Base-by-base conservation (phyloP, 805 yeast species). In the Candida germanica region DNA sequence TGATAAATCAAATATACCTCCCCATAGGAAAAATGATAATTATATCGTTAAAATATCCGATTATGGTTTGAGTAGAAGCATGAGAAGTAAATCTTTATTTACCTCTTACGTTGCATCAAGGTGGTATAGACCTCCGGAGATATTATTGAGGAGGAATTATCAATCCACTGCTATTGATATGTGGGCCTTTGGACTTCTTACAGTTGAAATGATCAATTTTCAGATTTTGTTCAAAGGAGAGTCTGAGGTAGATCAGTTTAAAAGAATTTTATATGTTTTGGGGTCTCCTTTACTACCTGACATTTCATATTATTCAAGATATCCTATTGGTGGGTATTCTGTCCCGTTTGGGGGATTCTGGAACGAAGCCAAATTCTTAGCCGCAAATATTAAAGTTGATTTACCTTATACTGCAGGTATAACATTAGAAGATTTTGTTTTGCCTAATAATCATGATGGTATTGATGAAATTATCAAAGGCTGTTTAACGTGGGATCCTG, bases 111-210 rank as follows among this genome's bases (percentile, higher is more conserved):
- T 85, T 5, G 79, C 91, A 0, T 85, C 95, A 0, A 72, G 95
- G 50, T 85, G 95, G 95, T 85, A 85, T 51, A 66, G 95, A 44
- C 77, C 91, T 0, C 95, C 95, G 0, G 95, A 85, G 54, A 82
- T 85, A 14, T 64, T 85, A 30, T 61, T 85, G 39, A 70, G 91
- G 46, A 79, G 75, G 44, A 71, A 70, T 4, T 64, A 58, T 48
- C 82, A 85, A 51, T 75, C 87, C 0, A 73, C 61, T 42, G 87
- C 93, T 2, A 73, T 83, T 24, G 95, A 85, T 61, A 74, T 85
- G 22, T 85, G 95, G 95, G 91, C 94, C 0, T 85, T 84, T 66
- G 95, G 88, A 2, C 73, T 80, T 29, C 87, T 85, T 25, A 87
- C 85, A 2, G 75, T 76, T 5, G 95, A 85, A 53, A 68, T 79